Evolutionary conservation across 441 rosid species (phyloP), one percentile per base, ranked within the genome.

Genomic region (Kokia cookei): DNA sequence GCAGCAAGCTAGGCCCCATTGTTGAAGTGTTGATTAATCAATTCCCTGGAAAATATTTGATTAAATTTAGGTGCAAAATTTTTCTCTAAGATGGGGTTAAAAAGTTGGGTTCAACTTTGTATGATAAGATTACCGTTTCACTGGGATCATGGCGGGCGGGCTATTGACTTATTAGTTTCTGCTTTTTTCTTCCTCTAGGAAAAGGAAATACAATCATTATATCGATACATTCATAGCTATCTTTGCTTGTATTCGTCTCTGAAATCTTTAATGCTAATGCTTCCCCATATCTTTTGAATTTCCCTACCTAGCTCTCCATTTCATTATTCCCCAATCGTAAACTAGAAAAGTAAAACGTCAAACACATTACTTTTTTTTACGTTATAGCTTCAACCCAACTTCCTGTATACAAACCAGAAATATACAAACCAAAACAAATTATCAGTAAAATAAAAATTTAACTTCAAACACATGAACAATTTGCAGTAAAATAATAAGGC

Each of bases 141-240:
- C 6, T 48, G 4, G 40, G 11, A n/a, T 35, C 48, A 37, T 37
- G 48, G 48, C 48, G 26, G 43, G 67, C 26, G 26, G 43, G 67
- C 26, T 63, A 37, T 32, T 32, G 37, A 32, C 4, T 4, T 32
- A 32, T 32, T 32, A 32, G 4, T 32, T 32, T 4, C 37, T 32
- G 37, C 37, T 4, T 32, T 1, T 32, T 32, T 32, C 22, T 32
- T 32, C 37, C 37, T 32, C 0, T 0, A 0, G 37, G 37, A 32
- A 32, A 32, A 32, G 37, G 37, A 32, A 79, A 65, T 51, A 64
- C 74, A 82, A 82, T 86, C 71, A 86, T 86, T 84, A 63, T 43
- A 7, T 10, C 47, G 9, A 2, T 6, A 43, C 66, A 62, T 65
- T 43, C 17, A 12, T 51, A 51, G 13, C 57, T 51, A n/a, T 51